phyloP scores from a whole-genome alignment of 371 early-diverging fungal species.

The Mortierella sp. region DNA sequence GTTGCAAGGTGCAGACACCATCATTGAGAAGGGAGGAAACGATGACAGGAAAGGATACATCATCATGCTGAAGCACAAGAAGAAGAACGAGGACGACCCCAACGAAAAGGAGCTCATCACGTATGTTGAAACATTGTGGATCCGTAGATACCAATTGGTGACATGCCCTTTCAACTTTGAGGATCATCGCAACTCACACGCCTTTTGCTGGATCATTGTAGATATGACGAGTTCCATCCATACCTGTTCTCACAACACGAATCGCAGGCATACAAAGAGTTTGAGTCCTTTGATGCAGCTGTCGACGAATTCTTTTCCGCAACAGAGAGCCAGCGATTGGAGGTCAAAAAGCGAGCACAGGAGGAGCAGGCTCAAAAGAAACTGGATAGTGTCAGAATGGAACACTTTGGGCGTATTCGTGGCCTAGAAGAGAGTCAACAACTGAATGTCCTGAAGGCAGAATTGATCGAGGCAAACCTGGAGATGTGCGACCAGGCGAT shows the following conservation, averaged over 20 bases:
- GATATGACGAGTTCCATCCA: conserved; percentile 93
- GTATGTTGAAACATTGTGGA: conserved; percentile 47
- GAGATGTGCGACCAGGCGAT: conserved; percentile 90
- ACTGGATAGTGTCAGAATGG: conserved; percentile 81
- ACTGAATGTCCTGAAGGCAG: conserved; percentile 76
- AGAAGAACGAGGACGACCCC: conserved; percentile 56
- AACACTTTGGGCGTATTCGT: conserved; percentile 83
- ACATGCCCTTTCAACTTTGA: no score
- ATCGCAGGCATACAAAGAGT: conserved; percentile 63
- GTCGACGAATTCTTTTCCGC: conserved; percentile 94
- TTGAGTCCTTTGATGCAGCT: conserved; percentile 81
- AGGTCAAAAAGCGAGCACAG: conserved; percentile 72
- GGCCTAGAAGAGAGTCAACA: conserved; percentile 76
- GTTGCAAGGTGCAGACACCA: conserved; percentile 66
- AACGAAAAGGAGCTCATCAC: conserved; percentile 61
- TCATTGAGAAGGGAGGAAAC: conserved; percentile 62
- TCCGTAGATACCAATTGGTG: no score
- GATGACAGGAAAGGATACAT: conserved; percentile 69
- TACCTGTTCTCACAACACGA: conserved; percentile 80
- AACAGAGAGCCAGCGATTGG: conserved; percentile 88
- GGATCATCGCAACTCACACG: no score
- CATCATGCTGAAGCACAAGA: conserved; percentile 61
- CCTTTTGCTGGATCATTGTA: neutral
- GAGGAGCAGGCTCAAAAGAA: conserved; percentile 87
- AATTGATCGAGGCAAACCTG: conserved; percentile 84